These are phyloP conservation scores for Rhodotorula sp. DNA, from an alignment of 1,284 basidiomycete species.

Conservation along the genomic window DNA sequence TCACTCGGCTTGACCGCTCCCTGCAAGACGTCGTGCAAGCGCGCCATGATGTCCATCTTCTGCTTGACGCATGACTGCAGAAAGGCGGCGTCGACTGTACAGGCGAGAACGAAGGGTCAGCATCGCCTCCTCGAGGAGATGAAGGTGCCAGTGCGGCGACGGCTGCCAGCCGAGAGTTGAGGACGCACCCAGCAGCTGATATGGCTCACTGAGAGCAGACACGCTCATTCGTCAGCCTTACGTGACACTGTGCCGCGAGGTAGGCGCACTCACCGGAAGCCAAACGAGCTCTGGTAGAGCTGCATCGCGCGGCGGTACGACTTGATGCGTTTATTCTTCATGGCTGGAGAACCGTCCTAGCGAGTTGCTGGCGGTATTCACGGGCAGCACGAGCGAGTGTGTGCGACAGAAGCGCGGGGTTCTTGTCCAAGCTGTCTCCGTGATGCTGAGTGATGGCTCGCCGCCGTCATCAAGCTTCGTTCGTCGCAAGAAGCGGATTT, in stretches of 20 bases:
- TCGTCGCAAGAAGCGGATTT: no score
- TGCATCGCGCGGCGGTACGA: slow-evolving; percentile 87
- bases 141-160: neutral
- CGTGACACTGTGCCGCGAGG: no score
- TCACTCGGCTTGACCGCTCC: slow-evolving; percentile 83
- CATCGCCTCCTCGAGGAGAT: neutral
- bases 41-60: slow-evolving; percentile 71
- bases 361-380: neutral
- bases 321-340: slow-evolving; percentile 92
- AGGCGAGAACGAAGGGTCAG: neutral
- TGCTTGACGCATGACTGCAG: slow-evolving; percentile 66
- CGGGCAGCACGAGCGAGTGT: no score
- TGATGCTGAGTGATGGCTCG: no score
- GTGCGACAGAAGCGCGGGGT: no score
- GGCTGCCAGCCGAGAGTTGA: no score
- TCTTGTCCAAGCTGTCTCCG: no score
- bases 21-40: slow-evolving; percentile 70
- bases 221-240: no score
- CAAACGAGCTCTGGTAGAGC: slow-evolving; percentile 73
- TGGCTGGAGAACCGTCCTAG: slow-evolving; percentile 47
- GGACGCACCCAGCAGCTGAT: slow-evolving; percentile 74
- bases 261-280: slow-evolving; percentile 60
- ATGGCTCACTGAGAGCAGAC: slow-evolving; percentile 58
- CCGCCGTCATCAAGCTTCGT: no score
- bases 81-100: slow-evolving; percentile 77